A percentile compares a stretch with the other conserved stretches of the same genome.
phyloP scores from a whole-genome alignment of 371 early-diverging fungal genomes.

The Funneliformis caledonium region DNA sequence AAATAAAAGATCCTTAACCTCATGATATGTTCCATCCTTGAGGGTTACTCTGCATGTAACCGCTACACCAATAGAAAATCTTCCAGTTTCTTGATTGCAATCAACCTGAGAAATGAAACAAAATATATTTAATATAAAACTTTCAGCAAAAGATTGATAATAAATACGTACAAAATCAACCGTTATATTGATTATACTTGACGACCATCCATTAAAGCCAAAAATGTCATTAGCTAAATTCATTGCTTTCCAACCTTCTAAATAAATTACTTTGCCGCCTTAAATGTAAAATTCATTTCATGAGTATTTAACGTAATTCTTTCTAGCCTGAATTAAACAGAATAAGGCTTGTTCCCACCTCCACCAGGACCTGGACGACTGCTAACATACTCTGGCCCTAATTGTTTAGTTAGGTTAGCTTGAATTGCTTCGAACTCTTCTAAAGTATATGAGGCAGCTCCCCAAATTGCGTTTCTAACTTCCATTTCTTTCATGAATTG shows the following conservation, averaged over 20 bases:
- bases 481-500: background rate
- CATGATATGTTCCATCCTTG: constrained; percentile 92
- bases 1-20: constrained; percentile 58
- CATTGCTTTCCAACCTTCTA: constrained; percentile 93
- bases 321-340: background rate
- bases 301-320: background rate
- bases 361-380: constrained; percentile 11
- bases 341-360: background rate
- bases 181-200: constrained; percentile 72
- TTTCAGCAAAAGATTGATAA: background rate
- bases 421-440: background rate
- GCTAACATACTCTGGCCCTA: constrained; percentile 32
- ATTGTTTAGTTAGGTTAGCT: background rate
- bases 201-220: constrained; percentile 98
- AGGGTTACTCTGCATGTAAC: constrained; percentile 87
- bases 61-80: constrained; percentile 78
- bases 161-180: constrained; percentile 77
- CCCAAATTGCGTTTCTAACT: background rate
- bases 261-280: constrained; percentile 60
- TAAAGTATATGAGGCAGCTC: background rate
- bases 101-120: background rate
- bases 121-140: background rate
- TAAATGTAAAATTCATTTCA: background rate
- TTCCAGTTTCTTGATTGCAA: constrained; percentile 54
- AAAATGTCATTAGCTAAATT: constrained; percentile 96